These are phyloP conservation scores for Fusarium sp. DNA, from an alignment of 2,329 filamentous ascomycete genomes.

Conservation along the genomic window DNA sequence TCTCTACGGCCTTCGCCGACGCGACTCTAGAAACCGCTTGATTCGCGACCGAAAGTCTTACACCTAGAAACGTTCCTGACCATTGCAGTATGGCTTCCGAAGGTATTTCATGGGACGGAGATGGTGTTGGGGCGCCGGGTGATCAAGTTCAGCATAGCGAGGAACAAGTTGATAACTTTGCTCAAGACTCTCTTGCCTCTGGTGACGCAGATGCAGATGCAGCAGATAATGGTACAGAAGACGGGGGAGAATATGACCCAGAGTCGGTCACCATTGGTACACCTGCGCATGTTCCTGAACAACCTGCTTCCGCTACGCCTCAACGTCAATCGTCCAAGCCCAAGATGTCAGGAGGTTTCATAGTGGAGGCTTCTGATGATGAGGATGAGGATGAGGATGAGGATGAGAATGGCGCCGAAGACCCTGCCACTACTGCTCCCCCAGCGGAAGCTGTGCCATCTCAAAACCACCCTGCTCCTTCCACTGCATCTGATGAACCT, in stretches of 20 bases:
- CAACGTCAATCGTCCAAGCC: conserved; percentile 60
- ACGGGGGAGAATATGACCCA: conserved; percentile 68
- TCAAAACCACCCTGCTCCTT: conserved; percentile 28
- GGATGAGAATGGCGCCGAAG: conserved; percentile 62
- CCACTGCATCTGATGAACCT: conserved; percentile 41
- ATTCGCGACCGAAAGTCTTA: conserved; percentile 19
- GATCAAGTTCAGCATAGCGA: conserved; percentile 66
- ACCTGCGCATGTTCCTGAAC: conserved; percentile 52
- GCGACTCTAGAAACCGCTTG: conserved; percentile 21
- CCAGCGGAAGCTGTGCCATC: conserved; percentile 23
- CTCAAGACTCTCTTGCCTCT: conserved; percentile 58
- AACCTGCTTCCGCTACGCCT: conserved; percentile 43
- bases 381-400: conserved; percentile 67
- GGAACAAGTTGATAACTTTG: conserved; percentile 64
- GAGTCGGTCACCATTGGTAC: conserved; percentile 62
- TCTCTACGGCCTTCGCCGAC: conserved; percentile 18
- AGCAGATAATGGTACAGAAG: conserved; percentile 61
- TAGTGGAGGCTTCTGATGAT: conserved; percentile 69
- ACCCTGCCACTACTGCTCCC: conserved; percentile 41
- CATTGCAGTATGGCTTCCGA: conserved; percentile 52
- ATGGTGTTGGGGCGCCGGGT: conserved; percentile 66
- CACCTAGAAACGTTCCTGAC: conserved; percentile 11
- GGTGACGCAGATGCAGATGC: conserved; percentile 64
- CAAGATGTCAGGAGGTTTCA: conserved; percentile 69
- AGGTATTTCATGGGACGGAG: conserved; percentile 62